Conservation (phyloP, 257 asterid genomes). For the Lycium ferocissimum region DNA sequence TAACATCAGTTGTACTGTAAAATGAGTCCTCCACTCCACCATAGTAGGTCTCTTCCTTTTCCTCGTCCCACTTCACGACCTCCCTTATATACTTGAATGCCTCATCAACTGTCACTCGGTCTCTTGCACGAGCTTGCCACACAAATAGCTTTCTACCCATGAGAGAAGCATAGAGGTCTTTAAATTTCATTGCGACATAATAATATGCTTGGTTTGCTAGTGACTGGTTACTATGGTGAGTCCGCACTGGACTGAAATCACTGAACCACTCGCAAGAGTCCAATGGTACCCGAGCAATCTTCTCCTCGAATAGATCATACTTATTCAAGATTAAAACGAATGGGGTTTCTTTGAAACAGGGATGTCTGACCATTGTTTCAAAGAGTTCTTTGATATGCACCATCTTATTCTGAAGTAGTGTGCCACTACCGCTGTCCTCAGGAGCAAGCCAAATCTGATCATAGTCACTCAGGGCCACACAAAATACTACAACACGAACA, state of each 20-base stretch:
- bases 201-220: slow-evolving; percentile 37
- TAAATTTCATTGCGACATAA: slow-evolving; percentile 36
- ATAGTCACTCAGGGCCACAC: slow-evolving; percentile 24
- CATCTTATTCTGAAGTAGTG: slow-evolving; percentile 39
- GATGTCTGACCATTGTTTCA: slow-evolving; percentile 38
- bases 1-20: slow-evolving; percentile 35
- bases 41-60: slow-evolving; percentile 31
- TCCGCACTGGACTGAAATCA: slow-evolving; percentile 24
- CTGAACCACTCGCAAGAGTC: slow-evolving; percentile 33
- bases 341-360: slow-evolving; percentile 35
- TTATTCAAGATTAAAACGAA: slow-evolving; percentile 42
- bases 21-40: slow-evolving; percentile 37
- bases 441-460: slow-evolving; percentile 31
- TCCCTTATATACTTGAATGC: slow-evolving; percentile 38
- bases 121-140: slow-evolving; percentile 37
- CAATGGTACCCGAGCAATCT: neutral
- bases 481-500: slow-evolving; percentile 38
- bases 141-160: slow-evolving; percentile 34
- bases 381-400: slow-evolving; percentile 34
- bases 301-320: slow-evolving; percentile 42
- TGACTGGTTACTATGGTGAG: slow-evolving; percentile 29
- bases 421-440: slow-evolving; percentile 20
- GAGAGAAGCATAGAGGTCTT: slow-evolving; percentile 32
- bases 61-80: slow-evolving; percentile 37
- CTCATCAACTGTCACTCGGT: slow-evolving; percentile 33